Percentiles rank a stretch among this genome's conserved stretches.
phyloP scores from a whole-genome alignment of 108 stramenopile genomes.

The Cyclotella atomus region DNA sequence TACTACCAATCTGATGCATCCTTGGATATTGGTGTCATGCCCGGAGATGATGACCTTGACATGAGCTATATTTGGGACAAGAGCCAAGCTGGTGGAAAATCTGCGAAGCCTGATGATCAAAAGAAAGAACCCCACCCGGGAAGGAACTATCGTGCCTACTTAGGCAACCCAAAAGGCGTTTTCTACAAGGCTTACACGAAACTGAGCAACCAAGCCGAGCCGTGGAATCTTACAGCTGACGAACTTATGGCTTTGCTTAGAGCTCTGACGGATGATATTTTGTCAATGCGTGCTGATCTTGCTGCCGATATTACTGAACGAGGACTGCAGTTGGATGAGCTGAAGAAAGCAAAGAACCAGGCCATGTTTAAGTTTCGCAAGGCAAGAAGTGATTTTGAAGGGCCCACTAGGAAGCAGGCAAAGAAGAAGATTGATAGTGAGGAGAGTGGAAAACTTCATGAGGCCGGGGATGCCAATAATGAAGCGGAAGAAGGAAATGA shows the following conservation, averaged over 20 bases:
- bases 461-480: conserved; percentile 25
- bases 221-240: conserved; percentile 80
- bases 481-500: conserved; percentile 32
- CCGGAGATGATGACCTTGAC: conserved; percentile 55
- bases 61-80: conserved; percentile 59
- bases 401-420: conserved; percentile 57
- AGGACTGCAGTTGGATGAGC: conserved; percentile 64
- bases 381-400: conserved; percentile 64
- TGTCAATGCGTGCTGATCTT: conserved; percentile 60
- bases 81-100: conserved; percentile 27
- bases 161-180: conserved; percentile 46
- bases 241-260: conserved; percentile 73
- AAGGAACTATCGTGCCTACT: conserved; percentile 48
- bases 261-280: conserved; percentile 76
- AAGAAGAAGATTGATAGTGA: conserved; percentile 27
- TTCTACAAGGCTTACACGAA: conserved; percentile 56
- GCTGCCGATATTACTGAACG: conserved; percentile 59
- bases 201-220: conserved; percentile 56
- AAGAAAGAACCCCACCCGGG: conserved; percentile 26
- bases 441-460: conserved; percentile 31
- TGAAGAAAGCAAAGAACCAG: conserved; percentile 66
- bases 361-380: conserved; percentile 71
- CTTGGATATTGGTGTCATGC: conserved; percentile 54
- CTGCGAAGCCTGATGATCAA: conserved; percentile 12
- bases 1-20: conserved; percentile 67